Evolutionary conservation across 768 basidiomycete genomes (phyloP).

Genomic region (Leucogyrophana mollusca): DNA sequence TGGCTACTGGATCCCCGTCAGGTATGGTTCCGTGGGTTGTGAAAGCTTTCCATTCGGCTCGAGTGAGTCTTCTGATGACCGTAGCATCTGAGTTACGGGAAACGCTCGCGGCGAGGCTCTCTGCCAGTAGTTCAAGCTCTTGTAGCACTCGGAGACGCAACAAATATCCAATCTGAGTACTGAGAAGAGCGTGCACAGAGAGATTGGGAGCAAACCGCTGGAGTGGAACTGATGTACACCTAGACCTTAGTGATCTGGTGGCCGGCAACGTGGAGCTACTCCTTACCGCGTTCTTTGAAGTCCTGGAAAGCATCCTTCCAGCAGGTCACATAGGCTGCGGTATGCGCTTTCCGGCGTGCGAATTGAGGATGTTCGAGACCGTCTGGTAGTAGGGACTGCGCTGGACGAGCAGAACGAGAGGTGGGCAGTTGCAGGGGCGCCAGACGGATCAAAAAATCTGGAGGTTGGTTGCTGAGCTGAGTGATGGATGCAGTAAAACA

Average conservation of each 20-base stretch:
- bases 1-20: conserved; percentile 55
- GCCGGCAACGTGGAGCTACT: neutral
- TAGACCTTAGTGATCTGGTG: conserved; percentile 5
- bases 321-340: conserved; percentile 58
- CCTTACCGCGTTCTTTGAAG: conserved; percentile 37
- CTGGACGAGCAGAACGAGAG: conserved; percentile 24
- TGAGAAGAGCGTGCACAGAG: conserved; percentile 41
- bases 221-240: conserved; percentile 11
- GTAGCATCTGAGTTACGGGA: conserved; percentile 25
- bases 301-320: conserved; percentile 48
- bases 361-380: conserved; percentile 68
- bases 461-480: neutral
- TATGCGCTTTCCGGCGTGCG: conserved; percentile 43
- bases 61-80: conserved; percentile 63
- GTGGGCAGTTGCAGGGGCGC: conserved; percentile 45
- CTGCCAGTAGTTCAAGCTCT: conserved; percentile 63
- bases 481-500: neutral
- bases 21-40: conserved; percentile 47
- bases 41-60: conserved; percentile 54
- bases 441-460: conserved; percentile 70
- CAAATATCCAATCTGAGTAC: conserved; percentile 59
- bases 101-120: conserved; percentile 33
- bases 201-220: conserved; percentile 29
- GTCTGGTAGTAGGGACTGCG: conserved; percentile 44
- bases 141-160: conserved; percentile 74